Evolutionary conservation across 441 rosid genomes (phyloP).

Genomic region (Gossypium davidsonii): DNA sequence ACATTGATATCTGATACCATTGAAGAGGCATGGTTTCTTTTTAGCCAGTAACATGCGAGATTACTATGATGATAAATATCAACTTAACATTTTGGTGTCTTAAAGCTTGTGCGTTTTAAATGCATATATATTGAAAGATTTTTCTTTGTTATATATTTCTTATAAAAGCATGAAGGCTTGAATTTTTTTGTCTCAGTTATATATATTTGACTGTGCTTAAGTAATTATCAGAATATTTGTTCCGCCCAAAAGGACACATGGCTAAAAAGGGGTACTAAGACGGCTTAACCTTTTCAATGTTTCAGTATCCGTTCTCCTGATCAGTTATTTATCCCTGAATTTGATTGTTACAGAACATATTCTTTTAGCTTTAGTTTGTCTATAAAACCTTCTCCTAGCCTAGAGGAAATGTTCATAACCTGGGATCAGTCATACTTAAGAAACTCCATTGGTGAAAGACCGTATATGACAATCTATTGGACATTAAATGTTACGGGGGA

Average conservation of each 20-base stretch:
- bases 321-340: not conserved
- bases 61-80: not conserved
- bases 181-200: not conserved
- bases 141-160: slow-evolving; percentile 5
- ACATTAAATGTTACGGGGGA: not conserved
- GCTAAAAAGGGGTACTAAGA: not conserved
- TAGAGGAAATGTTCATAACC: not conserved
- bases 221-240: not conserved
- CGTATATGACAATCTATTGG: not conserved
- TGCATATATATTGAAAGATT: not conserved
- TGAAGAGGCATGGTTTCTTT: not conserved
- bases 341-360: not conserved
- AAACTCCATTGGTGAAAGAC: not conserved
- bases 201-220: not conserved
- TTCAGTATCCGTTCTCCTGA: not conserved
- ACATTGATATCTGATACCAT: not conserved
- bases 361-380: not conserved
- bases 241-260: not conserved
- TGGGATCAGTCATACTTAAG: not conserved
- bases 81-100: not conserved
- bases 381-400: not conserved
- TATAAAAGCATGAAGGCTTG: not conserved
- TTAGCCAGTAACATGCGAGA: not conserved
- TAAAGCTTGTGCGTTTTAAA: not conserved
- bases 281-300: not conserved